phyloP scores from a whole-genome alignment of 2,329 filamentous ascomycete species.

The Geosmithia putterillii region DNA sequence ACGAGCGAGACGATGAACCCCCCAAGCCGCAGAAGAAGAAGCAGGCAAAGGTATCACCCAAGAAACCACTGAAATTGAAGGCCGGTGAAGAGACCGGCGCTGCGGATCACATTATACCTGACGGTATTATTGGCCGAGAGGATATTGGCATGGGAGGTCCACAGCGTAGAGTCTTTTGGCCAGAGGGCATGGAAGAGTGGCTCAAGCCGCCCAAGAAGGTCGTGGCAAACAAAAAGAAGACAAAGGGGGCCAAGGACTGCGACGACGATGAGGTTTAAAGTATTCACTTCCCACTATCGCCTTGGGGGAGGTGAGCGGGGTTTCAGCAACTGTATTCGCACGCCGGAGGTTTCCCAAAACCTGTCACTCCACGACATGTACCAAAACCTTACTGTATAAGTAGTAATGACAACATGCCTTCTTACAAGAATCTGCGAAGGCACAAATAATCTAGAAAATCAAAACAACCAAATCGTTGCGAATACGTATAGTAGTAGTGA shows the following conservation, averaged over 20 bases:
- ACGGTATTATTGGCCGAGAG: constrained; percentile 43
- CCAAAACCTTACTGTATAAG: too few species aligned
- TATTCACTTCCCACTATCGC: neutral
- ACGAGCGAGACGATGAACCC: constrained; percentile 63
- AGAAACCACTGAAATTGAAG: too few species aligned
- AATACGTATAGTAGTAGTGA: too few species aligned
- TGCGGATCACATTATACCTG: constrained; percentile 14
- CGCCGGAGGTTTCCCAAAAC: too few species aligned
- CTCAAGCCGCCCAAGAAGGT: constrained; percentile 69
- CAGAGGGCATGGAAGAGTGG: constrained; percentile 82
- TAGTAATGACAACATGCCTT: too few species aligned
- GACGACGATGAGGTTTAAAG: neutral
- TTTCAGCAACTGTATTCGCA: too few species aligned
- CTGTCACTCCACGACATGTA: too few species aligned
- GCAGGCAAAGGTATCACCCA: constrained; percentile 19
- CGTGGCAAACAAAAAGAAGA: constrained; percentile 23
- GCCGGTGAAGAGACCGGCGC: constrained; percentile 3
- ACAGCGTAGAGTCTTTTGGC: constrained; percentile 79
- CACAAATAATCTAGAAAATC: too few species aligned
- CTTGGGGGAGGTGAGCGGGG: too few species aligned
- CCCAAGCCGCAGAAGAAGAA: constrained; percentile 30
- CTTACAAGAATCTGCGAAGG: too few species aligned
- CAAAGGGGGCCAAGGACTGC: neutral
- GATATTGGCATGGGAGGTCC: constrained; percentile 81
- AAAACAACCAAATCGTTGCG: too few species aligned